Conservation (phyloP, 2,329 filamentous ascomycete genomes). For the Erysiphe pulchra region DNA sequence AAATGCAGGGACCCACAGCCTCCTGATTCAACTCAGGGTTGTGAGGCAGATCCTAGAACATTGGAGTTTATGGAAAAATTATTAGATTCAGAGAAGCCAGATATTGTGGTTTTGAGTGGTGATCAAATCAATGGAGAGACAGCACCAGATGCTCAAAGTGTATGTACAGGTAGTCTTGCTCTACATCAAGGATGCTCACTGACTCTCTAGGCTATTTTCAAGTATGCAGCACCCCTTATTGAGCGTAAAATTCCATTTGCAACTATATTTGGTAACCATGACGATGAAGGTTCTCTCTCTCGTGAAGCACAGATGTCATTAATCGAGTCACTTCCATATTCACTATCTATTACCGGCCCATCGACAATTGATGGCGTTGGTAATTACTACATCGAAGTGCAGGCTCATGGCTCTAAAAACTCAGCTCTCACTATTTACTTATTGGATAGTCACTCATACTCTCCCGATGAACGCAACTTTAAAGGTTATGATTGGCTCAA, state of each 20-base stretch:
- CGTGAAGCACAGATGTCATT: constrained; percentile 63
- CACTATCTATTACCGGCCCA: constrained; percentile 62
- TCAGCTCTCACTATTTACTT: constrained; percentile 88
- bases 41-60: constrained; percentile 77
- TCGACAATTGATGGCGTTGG: constrained; percentile 69
- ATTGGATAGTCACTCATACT: constrained; percentile 79
- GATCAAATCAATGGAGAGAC: constrained; percentile 93
- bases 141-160: constrained; percentile 69
- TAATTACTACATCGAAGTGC: constrained; percentile 81
- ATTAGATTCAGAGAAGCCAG: constrained; percentile 78
- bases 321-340: constrained; percentile 69
- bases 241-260: constrained; percentile 79
- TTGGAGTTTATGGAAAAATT: constrained; percentile 67
- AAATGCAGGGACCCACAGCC: constrained; percentile 69
- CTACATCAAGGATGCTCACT: constrained; percentile 27
- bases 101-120: constrained; percentile 73
- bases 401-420: constrained; percentile 61
- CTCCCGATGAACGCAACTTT: constrained; percentile 66
- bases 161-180: constrained; percentile 15
- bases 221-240: constrained; percentile 63
- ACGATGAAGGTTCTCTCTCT: constrained; percentile 58
- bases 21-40: constrained; percentile 28
- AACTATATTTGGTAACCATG: constrained; percentile 90
- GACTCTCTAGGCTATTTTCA: constrained; percentile 55
- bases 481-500: constrained; percentile 97